Evolutionary conservation across 2,329 filamentous ascomycete genomes (phyloP).

Genomic region (Mariannaea sp.): DNA sequence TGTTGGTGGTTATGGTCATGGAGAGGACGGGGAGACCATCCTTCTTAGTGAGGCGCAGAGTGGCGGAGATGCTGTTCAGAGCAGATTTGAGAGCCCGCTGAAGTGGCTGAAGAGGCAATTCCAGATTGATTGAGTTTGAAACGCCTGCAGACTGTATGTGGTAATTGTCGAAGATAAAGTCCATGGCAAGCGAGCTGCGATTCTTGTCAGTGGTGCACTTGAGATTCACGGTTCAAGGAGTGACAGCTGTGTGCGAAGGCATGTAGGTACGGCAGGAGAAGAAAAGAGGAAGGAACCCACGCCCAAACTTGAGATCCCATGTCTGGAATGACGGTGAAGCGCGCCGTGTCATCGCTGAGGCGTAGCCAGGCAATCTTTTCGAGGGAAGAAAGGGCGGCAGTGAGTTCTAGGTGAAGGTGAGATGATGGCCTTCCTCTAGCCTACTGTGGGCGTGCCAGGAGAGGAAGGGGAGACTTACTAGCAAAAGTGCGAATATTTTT

Average conservation of each 20-base stretch:
- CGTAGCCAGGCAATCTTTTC: conserved; percentile 91
- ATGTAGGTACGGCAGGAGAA: background rate
- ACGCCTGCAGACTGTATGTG: conserved; percentile 81
- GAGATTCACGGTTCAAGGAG: background rate
- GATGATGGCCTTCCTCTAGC: conserved; percentile 5
- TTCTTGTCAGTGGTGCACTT: conserved; percentile 15
- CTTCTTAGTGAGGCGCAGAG: conserved; percentile 90
- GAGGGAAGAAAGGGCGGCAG: conserved; percentile 65
- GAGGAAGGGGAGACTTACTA: conserved; percentile 49
- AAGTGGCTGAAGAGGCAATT: conserved; percentile 85
- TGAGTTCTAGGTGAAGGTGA: conserved; percentile 56
- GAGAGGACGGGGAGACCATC: conserved; percentile 84
- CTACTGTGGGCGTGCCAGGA: too few relatives aligned
- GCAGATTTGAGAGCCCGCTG: conserved; percentile 93
- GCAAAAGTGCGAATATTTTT: conserved; percentile 70
- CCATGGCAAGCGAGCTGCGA: conserved; percentile 63
- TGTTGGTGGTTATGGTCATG: conserved; percentile 84
- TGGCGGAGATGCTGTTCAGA: conserved; percentile 77
- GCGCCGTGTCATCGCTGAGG: conserved; percentile 82
- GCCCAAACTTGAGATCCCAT: conserved; percentile 97
- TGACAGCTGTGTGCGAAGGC: background rate
- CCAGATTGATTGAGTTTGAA: conserved; percentile 92
- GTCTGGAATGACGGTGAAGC: conserved; percentile 95
- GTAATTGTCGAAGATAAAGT: conserved; percentile 87
- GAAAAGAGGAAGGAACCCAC: conserved; percentile 51